A percentile compares a stretch with the other conserved stretches of the same genome.
Evolutionary conservation across 768 basidiomycete genomes (phyloP).

Genomic region (Collybia mongolica): DNA sequence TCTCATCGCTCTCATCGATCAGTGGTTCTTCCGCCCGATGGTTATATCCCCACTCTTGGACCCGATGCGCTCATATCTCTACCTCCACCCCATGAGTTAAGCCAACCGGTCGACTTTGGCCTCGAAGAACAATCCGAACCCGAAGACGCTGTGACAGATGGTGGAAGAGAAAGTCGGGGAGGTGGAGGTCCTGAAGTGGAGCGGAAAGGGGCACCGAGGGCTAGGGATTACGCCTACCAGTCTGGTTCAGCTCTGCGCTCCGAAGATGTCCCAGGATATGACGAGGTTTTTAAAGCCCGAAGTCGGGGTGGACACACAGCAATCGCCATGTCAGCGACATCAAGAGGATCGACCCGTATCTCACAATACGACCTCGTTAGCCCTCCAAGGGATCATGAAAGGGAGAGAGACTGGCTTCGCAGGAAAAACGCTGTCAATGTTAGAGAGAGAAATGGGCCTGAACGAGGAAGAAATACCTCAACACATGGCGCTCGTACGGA

Average conservation of each 20-base stretch:
- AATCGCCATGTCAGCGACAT: constrained; percentile 23
- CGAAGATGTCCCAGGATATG: constrained; percentile 2
- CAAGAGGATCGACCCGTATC: constrained; percentile 31
- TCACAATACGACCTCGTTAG: constrained; percentile 37
- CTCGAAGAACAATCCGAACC: background rate
- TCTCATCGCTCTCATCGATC: constrained; percentile 21
- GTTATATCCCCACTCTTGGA: constrained; percentile 45
- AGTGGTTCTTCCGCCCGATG: constrained; percentile 41
- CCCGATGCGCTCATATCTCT: constrained; percentile 37
- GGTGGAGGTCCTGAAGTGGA: background rate
- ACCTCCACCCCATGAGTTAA: constrained; percentile 52
- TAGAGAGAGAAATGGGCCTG: background rate
- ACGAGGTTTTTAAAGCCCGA: constrained; percentile 2
- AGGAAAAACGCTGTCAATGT: background rate
- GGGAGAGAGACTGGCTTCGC: background rate
- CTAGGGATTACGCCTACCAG: constrained; percentile 4
- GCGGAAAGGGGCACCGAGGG: constrained; percentile 5
- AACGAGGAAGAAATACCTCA: background rate
- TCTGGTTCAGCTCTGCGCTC: background rate
- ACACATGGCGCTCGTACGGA: background rate
- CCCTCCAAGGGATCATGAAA: constrained; percentile 20
- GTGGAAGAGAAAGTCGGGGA: too few relatives aligned
- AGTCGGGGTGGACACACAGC: constrained; percentile 6
- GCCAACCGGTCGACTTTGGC: constrained; percentile 16
- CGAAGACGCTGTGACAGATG: background rate